phyloP scores from a whole-genome alignment of 805 yeast genomes.

The Cyberlindnera mrakii region DNA sequence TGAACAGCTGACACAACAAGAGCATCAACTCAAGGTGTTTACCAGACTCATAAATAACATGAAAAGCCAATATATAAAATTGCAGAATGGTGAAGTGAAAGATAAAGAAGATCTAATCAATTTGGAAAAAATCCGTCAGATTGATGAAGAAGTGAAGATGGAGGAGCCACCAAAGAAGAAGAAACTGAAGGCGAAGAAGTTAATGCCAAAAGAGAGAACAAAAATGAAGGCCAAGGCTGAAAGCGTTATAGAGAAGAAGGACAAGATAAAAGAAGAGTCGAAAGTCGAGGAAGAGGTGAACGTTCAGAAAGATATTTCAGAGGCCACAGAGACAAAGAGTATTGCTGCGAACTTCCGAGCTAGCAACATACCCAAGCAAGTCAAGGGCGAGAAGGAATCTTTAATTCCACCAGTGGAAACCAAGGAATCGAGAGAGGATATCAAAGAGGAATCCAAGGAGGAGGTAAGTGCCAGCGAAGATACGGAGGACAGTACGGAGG shows the following conservation, averaged over 20 bases:
- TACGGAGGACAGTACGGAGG: background rate
- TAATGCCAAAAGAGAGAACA: background rate
- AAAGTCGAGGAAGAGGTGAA: background rate
- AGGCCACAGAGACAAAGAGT: background rate
- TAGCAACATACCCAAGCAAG: background rate
- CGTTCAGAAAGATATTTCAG: background rate
- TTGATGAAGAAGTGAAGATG: conserved; percentile 3
- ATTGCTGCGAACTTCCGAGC: conserved; percentile 6
- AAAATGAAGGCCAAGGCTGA: background rate
- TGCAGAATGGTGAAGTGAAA: conserved; percentile 14
- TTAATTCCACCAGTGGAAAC: background rate
- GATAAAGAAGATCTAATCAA: conserved; percentile 18
- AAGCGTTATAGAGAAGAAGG: background rate
- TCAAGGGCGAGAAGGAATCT: no score
- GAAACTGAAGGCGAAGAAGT: conserved; percentile 1
- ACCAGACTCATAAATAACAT: conserved; percentile 18
- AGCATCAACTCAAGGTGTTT: conserved; percentile 13
- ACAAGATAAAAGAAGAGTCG: background rate
- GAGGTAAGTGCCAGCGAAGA: background rate
- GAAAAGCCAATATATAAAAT: conserved; percentile 12
- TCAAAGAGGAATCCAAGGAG: background rate
- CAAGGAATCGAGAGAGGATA: background rate
- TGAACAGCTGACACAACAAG: conserved; percentile 6
- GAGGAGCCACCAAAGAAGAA: conserved; percentile 1
- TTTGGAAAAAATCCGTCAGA: conserved; percentile 7